Conservation (phyloP, 2,329 filamentous ascomycete genomes). For the Penicillium olsonii region DNA sequence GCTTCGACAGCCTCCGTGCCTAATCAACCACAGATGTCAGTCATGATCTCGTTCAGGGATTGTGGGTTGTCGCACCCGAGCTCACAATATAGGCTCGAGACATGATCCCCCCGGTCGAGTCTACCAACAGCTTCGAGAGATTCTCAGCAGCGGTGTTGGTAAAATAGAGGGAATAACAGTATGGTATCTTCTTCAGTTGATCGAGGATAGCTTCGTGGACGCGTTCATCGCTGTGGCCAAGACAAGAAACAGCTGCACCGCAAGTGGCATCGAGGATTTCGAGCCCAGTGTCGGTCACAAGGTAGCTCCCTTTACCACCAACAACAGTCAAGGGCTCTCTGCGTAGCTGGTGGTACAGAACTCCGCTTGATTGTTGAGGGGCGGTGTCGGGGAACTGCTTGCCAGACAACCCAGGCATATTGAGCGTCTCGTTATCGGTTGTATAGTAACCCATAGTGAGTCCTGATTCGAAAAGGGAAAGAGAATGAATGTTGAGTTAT, state of each 20-base stretch:
- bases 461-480: not conserved
- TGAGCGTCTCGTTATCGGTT: not conserved
- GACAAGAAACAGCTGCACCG: constrained; percentile 70
- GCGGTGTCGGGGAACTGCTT: not conserved
- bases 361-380: constrained; percentile 22
- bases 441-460: constrained; percentile 25
- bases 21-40: constrained; percentile 24
- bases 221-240: constrained; percentile 66
- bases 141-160: constrained; percentile 54
- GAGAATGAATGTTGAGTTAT: not conserved
- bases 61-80: constrained; percentile 48
- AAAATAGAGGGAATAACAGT: constrained; percentile 60
- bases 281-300: constrained; percentile 53
- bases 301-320: constrained; percentile 49
- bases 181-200: constrained; percentile 60
- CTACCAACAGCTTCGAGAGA: constrained; percentile 50
- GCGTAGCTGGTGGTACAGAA: constrained; percentile 54
- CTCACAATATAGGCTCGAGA: constrained; percentile 56
- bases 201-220: constrained; percentile 60
- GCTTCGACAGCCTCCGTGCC: constrained; percentile 69
- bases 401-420: not conserved
- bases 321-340: constrained; percentile 45
- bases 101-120: constrained; percentile 55
- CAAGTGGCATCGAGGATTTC: constrained; percentile 68
- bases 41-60: not conserved